Evolutionary conservation across 2,329 filamentous ascomycete species (phyloP).

Genomic region (Penicillium verrucosum): DNA sequence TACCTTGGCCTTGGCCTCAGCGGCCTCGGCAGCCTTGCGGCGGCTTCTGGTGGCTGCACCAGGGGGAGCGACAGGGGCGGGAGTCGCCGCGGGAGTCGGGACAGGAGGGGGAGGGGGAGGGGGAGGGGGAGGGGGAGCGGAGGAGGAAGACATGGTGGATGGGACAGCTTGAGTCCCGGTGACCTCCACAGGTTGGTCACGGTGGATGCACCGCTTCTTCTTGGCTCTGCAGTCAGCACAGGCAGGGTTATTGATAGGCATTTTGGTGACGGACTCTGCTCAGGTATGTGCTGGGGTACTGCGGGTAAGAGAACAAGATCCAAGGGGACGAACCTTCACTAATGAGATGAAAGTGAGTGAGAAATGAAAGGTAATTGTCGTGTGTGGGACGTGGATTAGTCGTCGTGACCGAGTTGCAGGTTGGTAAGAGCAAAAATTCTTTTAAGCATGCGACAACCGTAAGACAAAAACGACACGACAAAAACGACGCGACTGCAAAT

Average conservation of each 20-base stretch:
- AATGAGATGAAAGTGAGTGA: background rate
- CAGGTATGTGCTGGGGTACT: background rate
- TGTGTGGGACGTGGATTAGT: background rate
- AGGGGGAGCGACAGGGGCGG: background rate
- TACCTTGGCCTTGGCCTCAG: background rate
- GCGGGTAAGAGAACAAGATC: too few species aligned
- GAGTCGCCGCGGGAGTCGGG: background rate
- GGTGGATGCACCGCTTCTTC: constrained; percentile 30
- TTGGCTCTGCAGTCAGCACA: constrained; percentile 23
- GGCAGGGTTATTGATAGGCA: constrained; percentile 1
- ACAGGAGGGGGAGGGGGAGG: background rate
- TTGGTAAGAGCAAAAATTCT: background rate
- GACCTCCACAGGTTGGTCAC: background rate
- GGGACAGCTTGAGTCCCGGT: background rate
- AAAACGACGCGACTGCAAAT: too few species aligned
- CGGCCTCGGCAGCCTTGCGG: background rate
- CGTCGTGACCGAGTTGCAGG: background rate
- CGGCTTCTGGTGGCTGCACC: background rate
- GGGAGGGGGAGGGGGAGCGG: background rate
- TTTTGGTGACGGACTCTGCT: constrained; percentile 1
- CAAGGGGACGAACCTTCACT: background rate
- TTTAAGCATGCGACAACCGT: background rate
- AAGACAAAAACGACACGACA: background rate
- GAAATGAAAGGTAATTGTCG: background rate
- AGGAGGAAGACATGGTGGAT: background rate